Base-by-base conservation (phyloP, 176 grass and related monocot genomes). In the Eleusine coracana region DNA sequence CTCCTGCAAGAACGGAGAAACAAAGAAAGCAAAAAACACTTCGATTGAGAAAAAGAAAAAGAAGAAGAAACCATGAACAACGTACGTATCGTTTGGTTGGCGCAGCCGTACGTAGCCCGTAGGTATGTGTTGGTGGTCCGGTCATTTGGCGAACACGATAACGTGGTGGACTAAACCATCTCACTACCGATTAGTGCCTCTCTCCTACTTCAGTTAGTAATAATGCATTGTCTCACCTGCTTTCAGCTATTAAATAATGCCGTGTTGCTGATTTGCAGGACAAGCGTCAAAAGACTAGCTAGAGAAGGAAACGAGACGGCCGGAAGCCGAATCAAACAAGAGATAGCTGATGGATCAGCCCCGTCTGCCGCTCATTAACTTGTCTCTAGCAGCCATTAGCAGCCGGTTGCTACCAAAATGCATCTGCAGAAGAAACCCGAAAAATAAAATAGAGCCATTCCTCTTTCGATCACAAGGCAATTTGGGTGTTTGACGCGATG, bases 221-320 rank as follows among this genome's bases (percentile, higher is more conserved):
- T 34, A 34, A 34, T 34, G 31, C 31, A 34, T 34, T 2, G 31
- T 16, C 49, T 21, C 12, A 66, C 40, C 40, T 69, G 64, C 48
- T 41, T 68, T 38, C 45, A 50, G 5, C 28, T 7, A 37, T 39
- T 65, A 51, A 25, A 13, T 8, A 55, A 66, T 27, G 34, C 12
- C 51, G 28, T 46, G 58, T 16, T 74, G 27, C 29, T 16, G 27
- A 10, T 31, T 75, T 75, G 71, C 71, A 66, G n/a, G 31, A 75
- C 45, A 50, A 83, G 71, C 42, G 81, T 44, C 71, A 50, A 29
- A 83, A 4, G 55, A 2, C 27, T 62, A 62, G 74, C 15, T 29
- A 61, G 14, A n/a, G 6, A 10, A 60, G 51, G 34, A 80, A 56
- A 16, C 34, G 6, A 51, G 2, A 51, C 17, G 7, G 44, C 46